Base-by-base conservation (phyloP, 1,284 basidiomycete species). In the Crepidotus sp. region DNA sequence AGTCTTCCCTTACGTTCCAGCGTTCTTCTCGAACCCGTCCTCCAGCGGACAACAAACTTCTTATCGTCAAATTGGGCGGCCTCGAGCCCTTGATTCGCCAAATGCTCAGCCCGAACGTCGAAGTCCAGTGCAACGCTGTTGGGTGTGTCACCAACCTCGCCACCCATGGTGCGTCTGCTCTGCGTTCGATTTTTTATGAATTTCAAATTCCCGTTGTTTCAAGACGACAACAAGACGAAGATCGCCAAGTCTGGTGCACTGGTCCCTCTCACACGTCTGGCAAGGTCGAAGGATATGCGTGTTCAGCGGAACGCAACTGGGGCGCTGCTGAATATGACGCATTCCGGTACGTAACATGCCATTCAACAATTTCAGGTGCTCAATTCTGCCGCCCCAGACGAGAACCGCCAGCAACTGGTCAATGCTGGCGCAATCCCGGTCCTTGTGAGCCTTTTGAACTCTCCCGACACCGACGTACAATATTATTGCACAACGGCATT, bases 41-140 rank as follows among this genome's bases (percentile, higher is more conserved):
- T 36, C 31, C 61, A 96, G 93, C 93, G 51, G 96, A 98, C 64
- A 99, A 99, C 77, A 99, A 98, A 67, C 76, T 98, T 52, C 81
- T 98, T 58, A 98, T 99, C 55, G 96, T 99, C 56, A 94, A 95
- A 63, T 79, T 99, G 36, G 95, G 95, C 40, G 96, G 96, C 40
- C 79, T 99, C 32, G 96, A 99, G 63, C 96, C 95, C 42, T 76
- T 99, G 57, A 98, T 98, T 60, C 83, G 94, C 47, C 96, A 98
- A 65, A 98, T 99, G 96, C 80, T 98, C 45, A 94, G 90, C 57
- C 94, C 95, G 4, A 99, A 98, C 61, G 95, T 98, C 31, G 96
- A 99, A 63, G 96, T 99, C 2, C 96, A 98, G 65, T 99, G 96
- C 71, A 99, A 99, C 61, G 96, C 96, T n/a, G 96, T 99, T 27